Evolutionary conservation across 2,329 filamentous ascomycete species (phyloP).

Genomic region (Fusarium verrucosum): DNA sequence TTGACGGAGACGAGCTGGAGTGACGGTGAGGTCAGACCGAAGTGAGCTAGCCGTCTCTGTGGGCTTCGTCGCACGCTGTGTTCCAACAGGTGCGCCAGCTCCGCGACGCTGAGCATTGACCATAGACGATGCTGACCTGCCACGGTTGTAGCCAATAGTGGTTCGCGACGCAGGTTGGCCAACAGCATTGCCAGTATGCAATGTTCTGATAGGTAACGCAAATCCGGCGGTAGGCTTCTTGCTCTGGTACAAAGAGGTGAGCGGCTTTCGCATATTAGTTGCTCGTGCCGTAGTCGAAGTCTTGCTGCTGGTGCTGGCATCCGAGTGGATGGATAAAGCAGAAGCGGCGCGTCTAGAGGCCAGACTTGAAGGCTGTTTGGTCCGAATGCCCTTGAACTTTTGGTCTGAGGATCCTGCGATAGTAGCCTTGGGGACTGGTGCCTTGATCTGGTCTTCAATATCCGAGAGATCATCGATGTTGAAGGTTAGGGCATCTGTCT

Average conservation of each 20-base stretch:
- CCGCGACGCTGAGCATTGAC: slow-evolving; percentile 48
- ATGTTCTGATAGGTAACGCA: slow-evolving; percentile 55
- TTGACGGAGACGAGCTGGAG: slow-evolving; percentile 52
- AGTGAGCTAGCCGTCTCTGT: slow-evolving; percentile 18
- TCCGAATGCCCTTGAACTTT: slow-evolving; percentile 11
- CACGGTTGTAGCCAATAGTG: slow-evolving; percentile 86
- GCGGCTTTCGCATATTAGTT: slow-evolving; percentile 41
- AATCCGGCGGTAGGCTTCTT: slow-evolving; percentile 49
- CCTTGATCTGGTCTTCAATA: slow-evolving; percentile 49
- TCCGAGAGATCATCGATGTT: slow-evolving; percentile 58
- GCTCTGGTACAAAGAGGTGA: slow-evolving; percentile 46
- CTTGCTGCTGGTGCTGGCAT: slow-evolving; percentile 32
- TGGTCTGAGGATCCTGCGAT: neutral
- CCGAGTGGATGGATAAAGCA: slow-evolving; percentile 56
- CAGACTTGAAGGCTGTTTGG: slow-evolving; percentile 44
- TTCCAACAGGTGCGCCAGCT: slow-evolving; percentile 14
- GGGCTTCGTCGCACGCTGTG: slow-evolving; percentile 31
- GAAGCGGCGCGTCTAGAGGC: slow-evolving; percentile 63
- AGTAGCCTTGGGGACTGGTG: slow-evolving; percentile 1
- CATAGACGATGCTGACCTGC: slow-evolving; percentile 65
- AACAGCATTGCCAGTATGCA: slow-evolving; percentile 65
- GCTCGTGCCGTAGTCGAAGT: slow-evolving; percentile 8
- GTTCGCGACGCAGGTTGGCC: slow-evolving; percentile 77
- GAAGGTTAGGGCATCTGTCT: slow-evolving; percentile 71
- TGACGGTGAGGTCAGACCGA: slow-evolving; percentile 55